Evolutionary conservation across 1,139 yeast genomes (phyloP), one percentile per base, ranked within the genome.

Genomic region (Neolecta irregularis): DNA sequence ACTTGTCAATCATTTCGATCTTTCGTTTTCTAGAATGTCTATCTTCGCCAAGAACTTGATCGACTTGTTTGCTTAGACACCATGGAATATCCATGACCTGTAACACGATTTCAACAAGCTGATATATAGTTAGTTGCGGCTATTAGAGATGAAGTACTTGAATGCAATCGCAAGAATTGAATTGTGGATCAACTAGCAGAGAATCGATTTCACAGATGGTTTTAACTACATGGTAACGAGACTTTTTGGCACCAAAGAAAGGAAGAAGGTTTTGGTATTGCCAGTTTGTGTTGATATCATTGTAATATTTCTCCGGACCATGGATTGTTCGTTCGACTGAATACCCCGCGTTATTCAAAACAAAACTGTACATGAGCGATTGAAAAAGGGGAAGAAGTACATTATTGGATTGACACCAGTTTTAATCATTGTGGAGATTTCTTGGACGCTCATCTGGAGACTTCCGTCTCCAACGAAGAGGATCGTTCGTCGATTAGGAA

Each of bases 401-500:
- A 83, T 64, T 32, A 74, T 67, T 16, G 85, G 77, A 12, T 67
- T 65, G 24, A 74, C 60, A 19, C 64, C 61, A 45, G 67, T 62
- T 39, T 83, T 66, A 33, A 76, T 56, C 51, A 67, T 73, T 18
- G 80, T 70, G 1, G 88, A 70, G 33, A 80, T 56, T 53, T 81
- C 94, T 55, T 76, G 85, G 32, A 75, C 65, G 2, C 93, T 79
- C 92, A 81, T 77, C 57, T 79, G 92, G 1, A 93, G 81, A 6
- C 91, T 74, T 2, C 94, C 94, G 51, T 83, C 94, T 34, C 94
- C 94, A 59, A 77, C 83, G 19, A 79, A 60, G 6, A 81, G 58
- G 12, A 79, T 57, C 16, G 79, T 65, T 44, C 92, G 66, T 32
- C 74, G n/a, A n/a, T n/a, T n/a, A n/a, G n/a, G n/a, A n/a, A n/a